phyloP scores from a whole-genome alignment of 805 yeast species.

The Metschnikowia gelsemii region DNA sequence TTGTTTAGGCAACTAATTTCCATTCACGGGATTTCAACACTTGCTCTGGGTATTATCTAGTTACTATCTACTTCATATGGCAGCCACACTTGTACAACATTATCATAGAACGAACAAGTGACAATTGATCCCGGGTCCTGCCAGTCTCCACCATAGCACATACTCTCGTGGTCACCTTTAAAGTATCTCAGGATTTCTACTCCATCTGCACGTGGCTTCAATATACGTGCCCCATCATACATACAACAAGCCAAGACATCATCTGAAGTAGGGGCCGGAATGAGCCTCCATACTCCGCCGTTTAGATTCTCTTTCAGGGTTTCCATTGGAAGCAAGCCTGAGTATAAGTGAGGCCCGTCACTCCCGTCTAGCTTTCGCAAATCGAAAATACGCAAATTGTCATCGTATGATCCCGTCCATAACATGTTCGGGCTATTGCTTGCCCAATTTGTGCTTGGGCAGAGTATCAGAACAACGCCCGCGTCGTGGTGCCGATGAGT shows the following conservation, averaged over 20 bases:
- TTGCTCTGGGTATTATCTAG: too few relatives aligned
- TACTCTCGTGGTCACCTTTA: constrained; percentile 77
- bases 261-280: constrained; percentile 53
- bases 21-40: not conserved
- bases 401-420: constrained; percentile 95
- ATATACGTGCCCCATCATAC: constrained; percentile 89
- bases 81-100: constrained; percentile 74
- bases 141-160: constrained; percentile 98
- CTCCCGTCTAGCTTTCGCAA: constrained; percentile 49
- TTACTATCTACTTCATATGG: constrained; percentile 19
- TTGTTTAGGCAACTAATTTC: not conserved
- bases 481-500: constrained; percentile 72
- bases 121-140: constrained; percentile 48
- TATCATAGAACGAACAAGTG: constrained; percentile 92
- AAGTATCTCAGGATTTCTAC: constrained; percentile 42
- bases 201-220: constrained; percentile 29
- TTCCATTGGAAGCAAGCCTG: constrained; percentile 53
- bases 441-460: constrained; percentile 45
- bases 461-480: constrained; percentile 82
- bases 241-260: constrained; percentile 80
- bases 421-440: constrained; percentile 44
- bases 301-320: constrained; percentile 54
- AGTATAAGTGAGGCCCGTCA: constrained; percentile 34
- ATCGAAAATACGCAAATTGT: constrained; percentile 66
- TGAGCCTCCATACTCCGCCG: constrained; percentile 95